Conservation (phyloP, 1,284 basidiomycete genomes). For the Melampsora americana region DNA sequence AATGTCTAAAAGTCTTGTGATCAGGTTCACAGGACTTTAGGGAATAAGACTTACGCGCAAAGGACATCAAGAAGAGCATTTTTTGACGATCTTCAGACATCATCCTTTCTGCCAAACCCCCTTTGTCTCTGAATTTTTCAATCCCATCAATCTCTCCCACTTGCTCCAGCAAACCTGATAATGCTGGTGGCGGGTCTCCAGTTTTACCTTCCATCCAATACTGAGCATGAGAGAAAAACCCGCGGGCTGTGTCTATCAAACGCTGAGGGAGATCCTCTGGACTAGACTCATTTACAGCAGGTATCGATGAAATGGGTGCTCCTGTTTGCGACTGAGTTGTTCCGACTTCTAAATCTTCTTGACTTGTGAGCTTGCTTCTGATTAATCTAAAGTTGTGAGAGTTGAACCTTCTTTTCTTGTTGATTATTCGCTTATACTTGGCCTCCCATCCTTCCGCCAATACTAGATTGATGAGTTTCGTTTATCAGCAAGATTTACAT, state of each 20-base stretch:
- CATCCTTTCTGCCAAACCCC: slow-evolving; percentile 31
- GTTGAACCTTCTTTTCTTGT: slow-evolving; percentile 6
- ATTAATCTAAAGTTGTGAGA: neutral
- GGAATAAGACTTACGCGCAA: slow-evolving; percentile 24
- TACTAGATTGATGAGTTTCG: slow-evolving; percentile 4
- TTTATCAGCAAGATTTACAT: neutral
- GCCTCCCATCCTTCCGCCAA: slow-evolving; percentile 39
- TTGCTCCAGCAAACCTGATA: slow-evolving; percentile 32
- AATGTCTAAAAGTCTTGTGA: neutral
- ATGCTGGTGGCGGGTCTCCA: slow-evolving; percentile 14
- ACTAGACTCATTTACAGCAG: neutral
- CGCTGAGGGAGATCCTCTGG: slow-evolving; percentile 6
- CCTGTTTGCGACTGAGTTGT: neutral
- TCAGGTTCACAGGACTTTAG: neutral
- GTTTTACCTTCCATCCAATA: slow-evolving; percentile 43
- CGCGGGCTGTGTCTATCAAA: slow-evolving; percentile 22
- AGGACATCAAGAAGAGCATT: slow-evolving; percentile 35
- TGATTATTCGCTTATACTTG: slow-evolving; percentile 31
- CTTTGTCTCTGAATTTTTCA: slow-evolving; percentile 13
- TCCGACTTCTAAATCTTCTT: slow-evolving; percentile 1
- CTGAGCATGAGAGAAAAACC: slow-evolving; percentile 36
- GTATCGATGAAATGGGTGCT: neutral
- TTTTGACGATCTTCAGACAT: slow-evolving; percentile 29
- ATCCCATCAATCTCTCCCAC: slow-evolving; percentile 22
- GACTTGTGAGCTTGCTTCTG: neutral